phyloP scores from a whole-genome alignment of 2,329 filamentous ascomycete genomes.

The Fusarium metavorans region DNA sequence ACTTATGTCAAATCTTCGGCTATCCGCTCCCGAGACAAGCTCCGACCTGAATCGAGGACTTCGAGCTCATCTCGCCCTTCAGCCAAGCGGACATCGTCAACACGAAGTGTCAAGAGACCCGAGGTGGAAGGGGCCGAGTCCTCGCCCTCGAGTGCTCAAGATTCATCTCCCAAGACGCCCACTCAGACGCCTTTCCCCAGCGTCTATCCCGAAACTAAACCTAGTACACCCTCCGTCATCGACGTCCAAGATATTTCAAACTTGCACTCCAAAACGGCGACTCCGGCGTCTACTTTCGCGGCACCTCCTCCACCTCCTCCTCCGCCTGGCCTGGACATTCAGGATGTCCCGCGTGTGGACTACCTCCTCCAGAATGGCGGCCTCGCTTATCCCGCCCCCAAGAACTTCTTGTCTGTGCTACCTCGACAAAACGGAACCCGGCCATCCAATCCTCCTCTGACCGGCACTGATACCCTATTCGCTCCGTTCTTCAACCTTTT shows the following conservation, averaged over 20 bases:
- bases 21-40: slow-evolving; percentile 51
- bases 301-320: slow-evolving; percentile 71
- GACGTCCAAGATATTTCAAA: slow-evolving; percentile 52
- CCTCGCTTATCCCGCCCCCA: slow-evolving; percentile 76
- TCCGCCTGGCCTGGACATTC: slow-evolving; percentile 78
- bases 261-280: slow-evolving; percentile 54
- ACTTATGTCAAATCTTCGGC: slow-evolving; percentile 60
- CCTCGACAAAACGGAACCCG: slow-evolving; percentile 68
- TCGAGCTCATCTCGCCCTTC: slow-evolving; percentile 52
- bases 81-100: slow-evolving; percentile 54
- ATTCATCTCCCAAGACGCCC: slow-evolving; percentile 72
- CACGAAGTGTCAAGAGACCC: slow-evolving; percentile 51
- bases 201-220: slow-evolving; percentile 56
- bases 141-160: slow-evolving; percentile 60
- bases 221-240: slow-evolving; percentile 50
- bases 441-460: slow-evolving; percentile 72
- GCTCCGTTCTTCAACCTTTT: slow-evolving; percentile 85
- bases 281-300: slow-evolving; percentile 49
- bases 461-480: slow-evolving; percentile 80
- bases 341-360: slow-evolving; percentile 85
- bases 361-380: slow-evolving; percentile 93
- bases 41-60: slow-evolving; percentile 50
- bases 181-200: slow-evolving; percentile 66
- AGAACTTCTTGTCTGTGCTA: slow-evolving; percentile 76
- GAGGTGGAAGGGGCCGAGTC: slow-evolving; percentile 58